Evolutionary conservation across 1,284 basidiomycete species (phyloP).

Genomic region (Microbotryum lychnidis-dioicae): DNA sequence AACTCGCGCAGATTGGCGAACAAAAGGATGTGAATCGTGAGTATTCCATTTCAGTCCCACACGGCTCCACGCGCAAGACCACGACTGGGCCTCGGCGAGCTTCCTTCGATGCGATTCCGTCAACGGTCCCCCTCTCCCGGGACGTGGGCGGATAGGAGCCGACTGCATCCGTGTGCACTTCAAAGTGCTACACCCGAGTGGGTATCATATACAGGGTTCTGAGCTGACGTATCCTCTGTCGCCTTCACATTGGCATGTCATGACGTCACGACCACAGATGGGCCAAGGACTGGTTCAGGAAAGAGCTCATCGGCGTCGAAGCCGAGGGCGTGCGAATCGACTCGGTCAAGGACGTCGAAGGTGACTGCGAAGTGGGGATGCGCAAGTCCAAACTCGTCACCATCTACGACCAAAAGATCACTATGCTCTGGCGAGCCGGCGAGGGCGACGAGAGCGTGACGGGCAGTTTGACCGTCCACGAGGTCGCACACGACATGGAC

Average conservation of each 20-base stretch:
- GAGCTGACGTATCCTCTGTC: no score
- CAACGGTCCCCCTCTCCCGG: not conserved
- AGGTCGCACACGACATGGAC: constrained; percentile 37
- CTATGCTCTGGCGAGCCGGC: constrained; percentile 8
- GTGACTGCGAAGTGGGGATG: constrained; percentile 34
- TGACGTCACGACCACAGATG: constrained; percentile 10
- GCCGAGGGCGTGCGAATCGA: constrained; percentile 22
- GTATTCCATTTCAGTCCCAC: no score
- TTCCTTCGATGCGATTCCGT: constrained; percentile 13
- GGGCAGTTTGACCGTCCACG: constrained; percentile 30
- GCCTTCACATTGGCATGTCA: no score
- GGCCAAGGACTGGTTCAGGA: constrained; percentile 31
- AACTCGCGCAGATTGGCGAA: constrained; percentile 22
- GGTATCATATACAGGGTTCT: no score
- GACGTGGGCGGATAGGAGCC: no score
- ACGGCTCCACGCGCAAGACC: no score
- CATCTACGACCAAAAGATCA: constrained; percentile 34
- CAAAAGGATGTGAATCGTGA: constrained; percentile 14
- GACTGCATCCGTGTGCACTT: no score
- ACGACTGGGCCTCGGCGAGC: no score
- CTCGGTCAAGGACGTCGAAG: constrained; percentile 28
- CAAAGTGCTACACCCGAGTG: no score
- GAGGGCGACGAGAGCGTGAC: constrained; percentile 11
- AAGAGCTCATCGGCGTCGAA: constrained; percentile 19
- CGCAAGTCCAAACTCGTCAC: constrained; percentile 32